Percentiles rank a stretch among this genome's conserved stretches.
phyloP scores from a whole-genome alignment of 225 moss, liverwort and hornwort species.

The Physcomitrellopsis africana region DNA sequence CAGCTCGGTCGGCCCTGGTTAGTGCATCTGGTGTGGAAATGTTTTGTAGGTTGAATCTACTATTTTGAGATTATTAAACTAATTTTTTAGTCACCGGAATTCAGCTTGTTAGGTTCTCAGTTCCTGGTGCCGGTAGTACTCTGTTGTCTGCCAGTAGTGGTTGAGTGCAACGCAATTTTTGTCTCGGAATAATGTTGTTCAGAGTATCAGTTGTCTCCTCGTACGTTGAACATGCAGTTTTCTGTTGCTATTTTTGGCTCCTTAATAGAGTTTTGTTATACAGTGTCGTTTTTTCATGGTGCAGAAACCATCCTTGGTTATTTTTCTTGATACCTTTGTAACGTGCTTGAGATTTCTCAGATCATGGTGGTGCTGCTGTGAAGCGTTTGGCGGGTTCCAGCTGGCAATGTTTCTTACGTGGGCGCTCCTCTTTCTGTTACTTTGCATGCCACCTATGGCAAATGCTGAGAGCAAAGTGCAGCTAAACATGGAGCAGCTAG shows the following conservation, averaged over 20 bases:
- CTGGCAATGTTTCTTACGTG: conserved; percentile 47
- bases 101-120: no score
- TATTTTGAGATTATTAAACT: no score
- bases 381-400: conserved; percentile 48
- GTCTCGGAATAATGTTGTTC: not conserved
- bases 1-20: no score
- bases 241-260: conserved; percentile 18
- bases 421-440: conserved; percentile 69
- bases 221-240: conserved; percentile 6
- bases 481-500: conserved; percentile 39
- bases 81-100: no score
- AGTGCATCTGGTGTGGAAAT: no score
- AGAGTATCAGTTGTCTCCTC: conserved; percentile 18
- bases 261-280: conserved; percentile 10
- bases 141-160: conserved; percentile 18
- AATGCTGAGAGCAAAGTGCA: conserved; percentile 55
- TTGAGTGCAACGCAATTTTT: conserved; percentile 37
- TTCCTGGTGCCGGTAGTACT: no score
- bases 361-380: conserved; percentile 61
- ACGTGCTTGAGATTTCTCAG: conserved; percentile 30
- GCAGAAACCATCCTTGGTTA: conserved; percentile 4
- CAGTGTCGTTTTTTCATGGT: conserved; percentile 14
- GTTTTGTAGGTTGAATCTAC: no score
- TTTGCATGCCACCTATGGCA: conserved; percentile 66
- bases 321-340: conserved; percentile 4